Percentiles rank a stretch among this genome's conserved stretches.
phyloP scores from a whole-genome alignment of 495 filamentous ascomycete genomes.

The Neurospora sp. region DNA sequence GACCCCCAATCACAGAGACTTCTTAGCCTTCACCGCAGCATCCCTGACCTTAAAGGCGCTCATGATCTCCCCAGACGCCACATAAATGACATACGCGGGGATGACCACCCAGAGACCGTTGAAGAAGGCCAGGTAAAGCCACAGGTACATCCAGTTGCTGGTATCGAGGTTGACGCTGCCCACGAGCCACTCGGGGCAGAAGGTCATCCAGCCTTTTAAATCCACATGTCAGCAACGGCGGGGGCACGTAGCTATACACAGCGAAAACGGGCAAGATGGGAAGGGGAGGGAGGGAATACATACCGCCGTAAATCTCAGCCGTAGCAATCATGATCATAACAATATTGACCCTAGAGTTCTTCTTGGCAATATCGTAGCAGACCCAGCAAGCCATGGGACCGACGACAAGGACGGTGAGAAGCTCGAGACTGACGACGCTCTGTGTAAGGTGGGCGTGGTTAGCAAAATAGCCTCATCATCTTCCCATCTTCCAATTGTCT shows the following conservation, averaged over 20 bases:
- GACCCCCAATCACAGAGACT: not conserved
- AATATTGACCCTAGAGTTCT: slow-evolving; percentile 54
- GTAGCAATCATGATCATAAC: slow-evolving; percentile 71
- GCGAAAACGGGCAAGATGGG: too few relatives aligned
- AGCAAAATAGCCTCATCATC: not conserved
- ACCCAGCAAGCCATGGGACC: slow-evolving; percentile 63
- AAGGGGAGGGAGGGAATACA: slow-evolving; percentile 1
- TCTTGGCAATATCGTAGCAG: slow-evolving; percentile 53
- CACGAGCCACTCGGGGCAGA: slow-evolving; percentile 85
- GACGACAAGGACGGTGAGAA: slow-evolving; percentile 72
- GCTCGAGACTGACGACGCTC: slow-evolving; percentile 69
- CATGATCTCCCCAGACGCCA: slow-evolving; percentile 50
- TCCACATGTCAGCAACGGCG: not conserved
- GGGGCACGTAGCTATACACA: not conserved
- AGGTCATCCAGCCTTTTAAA: slow-evolving; percentile 74
- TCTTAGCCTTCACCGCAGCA: slow-evolving; percentile 17
- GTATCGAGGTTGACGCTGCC: slow-evolving; percentile 67
- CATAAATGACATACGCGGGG: slow-evolving; percentile 65
- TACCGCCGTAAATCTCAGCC: slow-evolving; percentile 85
- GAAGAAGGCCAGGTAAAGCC: slow-evolving; percentile 87
- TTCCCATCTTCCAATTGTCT: too few relatives aligned
- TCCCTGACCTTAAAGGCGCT: slow-evolving; percentile 40
- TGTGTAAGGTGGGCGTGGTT: slow-evolving; percentile 5
- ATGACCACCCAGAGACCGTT: slow-evolving; percentile 83
- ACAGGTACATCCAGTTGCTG: slow-evolving; percentile 74